Evolutionary conservation across 176 grass and related monocot species (phyloP).

Genomic region (Lolium multiflorum): DNA sequence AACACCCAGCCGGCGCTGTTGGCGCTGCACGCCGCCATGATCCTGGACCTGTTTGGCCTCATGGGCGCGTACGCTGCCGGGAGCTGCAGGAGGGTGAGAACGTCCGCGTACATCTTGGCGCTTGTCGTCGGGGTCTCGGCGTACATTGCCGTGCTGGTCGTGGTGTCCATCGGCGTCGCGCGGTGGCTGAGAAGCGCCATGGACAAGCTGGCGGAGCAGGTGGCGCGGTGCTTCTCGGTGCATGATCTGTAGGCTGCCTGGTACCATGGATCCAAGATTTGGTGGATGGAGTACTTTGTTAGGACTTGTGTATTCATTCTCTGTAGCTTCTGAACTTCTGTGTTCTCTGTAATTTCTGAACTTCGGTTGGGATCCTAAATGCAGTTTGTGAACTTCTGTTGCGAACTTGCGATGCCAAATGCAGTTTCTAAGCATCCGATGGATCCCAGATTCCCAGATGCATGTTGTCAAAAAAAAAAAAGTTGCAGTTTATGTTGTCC

Average conservation of each 20-base stretch:
- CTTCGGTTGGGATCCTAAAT: background rate
- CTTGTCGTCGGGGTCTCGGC: conserved; percentile 53
- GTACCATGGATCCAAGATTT: background rate
- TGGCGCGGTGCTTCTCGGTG: conserved; percentile 3
- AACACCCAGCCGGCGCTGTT: background rate
- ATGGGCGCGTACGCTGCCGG: conserved; percentile 62
- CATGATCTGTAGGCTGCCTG: conserved; percentile 37
- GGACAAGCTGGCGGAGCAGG: background rate
- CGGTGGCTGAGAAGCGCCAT: conserved; percentile 13
- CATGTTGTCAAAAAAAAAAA: too few species aligned
- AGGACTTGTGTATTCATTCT: background rate
- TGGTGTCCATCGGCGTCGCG: background rate
- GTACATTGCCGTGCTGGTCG: conserved; percentile 27
- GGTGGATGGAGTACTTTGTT: background rate
- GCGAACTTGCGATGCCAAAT: too few species aligned
- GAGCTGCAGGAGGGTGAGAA: conserved; percentile 52
- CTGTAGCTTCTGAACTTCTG: background rate
- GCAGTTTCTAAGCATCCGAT: background rate
- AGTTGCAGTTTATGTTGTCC: background rate
- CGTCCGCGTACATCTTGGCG: conserved; percentile 51
- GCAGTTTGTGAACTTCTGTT: background rate
- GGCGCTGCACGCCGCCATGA: conserved; percentile 57
- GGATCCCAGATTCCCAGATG: background rate
- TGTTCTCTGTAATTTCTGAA: background rate
- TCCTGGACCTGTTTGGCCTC: conserved; percentile 57